Percentiles rank a stretch among this genome's conserved stretches.
These are phyloP conservation scores for Apophysomyces variabilis DNA, from an alignment of 371 early-diverging fungal genomes.

Conservation along the genomic window DNA sequence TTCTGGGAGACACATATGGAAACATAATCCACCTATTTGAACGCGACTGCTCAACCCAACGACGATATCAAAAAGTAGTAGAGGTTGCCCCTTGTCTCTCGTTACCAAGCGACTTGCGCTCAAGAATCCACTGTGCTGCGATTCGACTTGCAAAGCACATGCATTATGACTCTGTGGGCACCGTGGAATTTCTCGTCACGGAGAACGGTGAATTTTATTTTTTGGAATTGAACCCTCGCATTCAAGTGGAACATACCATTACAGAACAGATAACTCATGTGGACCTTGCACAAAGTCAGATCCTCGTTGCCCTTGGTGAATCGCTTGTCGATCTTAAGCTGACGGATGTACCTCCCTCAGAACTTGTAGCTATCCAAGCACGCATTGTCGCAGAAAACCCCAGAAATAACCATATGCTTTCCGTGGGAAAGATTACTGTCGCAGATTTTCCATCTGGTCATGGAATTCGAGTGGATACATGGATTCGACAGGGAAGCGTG, in stretches of 20 bases:
- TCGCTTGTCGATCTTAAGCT: slow-evolving; percentile 23
- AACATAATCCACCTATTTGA: slow-evolving; percentile 81
- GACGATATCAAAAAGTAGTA: slow-evolving; percentile 86
- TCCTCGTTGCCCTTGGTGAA: slow-evolving; percentile 40
- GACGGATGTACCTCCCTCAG: slow-evolving; percentile 18
- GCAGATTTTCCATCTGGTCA: slow-evolving; percentile 36
- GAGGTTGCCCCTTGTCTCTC: slow-evolving; percentile 57
- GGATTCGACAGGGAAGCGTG: slow-evolving; percentile 37
- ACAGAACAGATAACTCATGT: slow-evolving; percentile 92
- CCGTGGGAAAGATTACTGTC: slow-evolving; percentile 36
- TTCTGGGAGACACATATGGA: slow-evolving; percentile 77
- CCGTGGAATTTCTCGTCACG: slow-evolving; percentile 82
- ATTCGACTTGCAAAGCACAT: slow-evolving; percentile 31
- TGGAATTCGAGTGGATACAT: slow-evolving; percentile 51
- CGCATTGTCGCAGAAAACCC: slow-evolving; percentile 52
- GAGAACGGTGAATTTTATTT: slow-evolving; percentile 75
- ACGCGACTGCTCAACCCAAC: slow-evolving; percentile 87
- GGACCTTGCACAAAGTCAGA: slow-evolving; percentile 67
- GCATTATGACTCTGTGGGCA: slow-evolving; percentile 58
- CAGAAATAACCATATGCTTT: slow-evolving; percentile 40
- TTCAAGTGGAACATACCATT: slow-evolving; percentile 93
- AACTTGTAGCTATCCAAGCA: slow-evolving; percentile 45
- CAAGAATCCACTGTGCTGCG: slow-evolving; percentile 35
- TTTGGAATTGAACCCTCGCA: slow-evolving; percentile 93
- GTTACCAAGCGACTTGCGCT: slow-evolving; percentile 22